These are phyloP conservation scores for Protomyces inouyei DNA, from an alignment of 1,139 yeast genomes.

Conservation along the genomic window DNA sequence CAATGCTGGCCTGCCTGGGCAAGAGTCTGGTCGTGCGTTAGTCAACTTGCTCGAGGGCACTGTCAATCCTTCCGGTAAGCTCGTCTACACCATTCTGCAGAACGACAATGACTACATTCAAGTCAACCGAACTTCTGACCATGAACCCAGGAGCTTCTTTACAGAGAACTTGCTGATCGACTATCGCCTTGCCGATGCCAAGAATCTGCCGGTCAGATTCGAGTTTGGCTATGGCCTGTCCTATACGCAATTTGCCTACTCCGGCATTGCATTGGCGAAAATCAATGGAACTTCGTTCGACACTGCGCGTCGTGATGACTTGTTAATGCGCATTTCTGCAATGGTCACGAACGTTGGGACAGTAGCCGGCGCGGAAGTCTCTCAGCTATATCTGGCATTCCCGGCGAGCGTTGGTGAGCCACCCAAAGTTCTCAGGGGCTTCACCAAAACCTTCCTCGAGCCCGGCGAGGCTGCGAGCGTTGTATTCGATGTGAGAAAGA, in stretches of 20 bases:
- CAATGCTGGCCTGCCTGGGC: conserved; percentile 56
- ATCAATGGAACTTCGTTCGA: background rate
- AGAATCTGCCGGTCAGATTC: conserved; percentile 53
- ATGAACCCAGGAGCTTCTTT: conserved; percentile 43
- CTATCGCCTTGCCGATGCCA: conserved; percentile 53
- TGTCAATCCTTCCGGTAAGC: conserved; percentile 56
- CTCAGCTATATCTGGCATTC: conserved; percentile 48
- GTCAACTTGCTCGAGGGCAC: conserved; percentile 55
- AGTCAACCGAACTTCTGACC: conserved; percentile 16
- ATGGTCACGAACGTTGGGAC: conserved; percentile 46
- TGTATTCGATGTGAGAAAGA: conserved; percentile 48
- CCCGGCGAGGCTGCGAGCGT: conserved; percentile 46
- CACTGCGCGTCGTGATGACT: background rate
- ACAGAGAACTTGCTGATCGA: conserved; percentile 45
- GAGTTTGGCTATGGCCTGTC: conserved; percentile 62
- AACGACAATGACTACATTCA: conserved; percentile 49
- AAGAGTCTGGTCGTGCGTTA: conserved; percentile 48
- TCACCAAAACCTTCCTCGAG: conserved; percentile 50
- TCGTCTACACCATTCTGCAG: conserved; percentile 60
- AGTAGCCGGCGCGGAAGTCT: conserved; percentile 46
- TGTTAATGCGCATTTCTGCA: conserved; percentile 47
- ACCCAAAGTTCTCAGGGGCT: conserved; percentile 53
- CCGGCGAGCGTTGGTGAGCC: conserved; percentile 44
- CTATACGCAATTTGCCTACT: conserved; percentile 47
- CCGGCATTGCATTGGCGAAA: background rate